phyloP scores from a whole-genome alignment of 176 grass and related monocot species.

The Oryza brachyantha region DNA sequence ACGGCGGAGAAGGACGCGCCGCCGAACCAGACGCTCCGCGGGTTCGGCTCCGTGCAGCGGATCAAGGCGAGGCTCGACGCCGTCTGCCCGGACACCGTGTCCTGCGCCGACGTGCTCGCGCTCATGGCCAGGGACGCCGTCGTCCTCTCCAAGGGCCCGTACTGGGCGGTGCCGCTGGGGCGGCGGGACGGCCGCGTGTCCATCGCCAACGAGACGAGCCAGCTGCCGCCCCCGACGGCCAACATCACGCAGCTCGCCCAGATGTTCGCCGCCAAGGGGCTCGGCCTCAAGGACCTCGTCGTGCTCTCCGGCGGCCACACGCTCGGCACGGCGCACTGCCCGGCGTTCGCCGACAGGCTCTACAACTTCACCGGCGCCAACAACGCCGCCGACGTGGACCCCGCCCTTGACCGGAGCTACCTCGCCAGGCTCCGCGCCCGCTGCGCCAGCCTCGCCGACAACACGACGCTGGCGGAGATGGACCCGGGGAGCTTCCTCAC shows the following conservation, averaged over 20 bases:
- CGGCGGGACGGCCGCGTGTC: slow-evolving; percentile 52
- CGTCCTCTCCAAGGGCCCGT: slow-evolving; percentile 40
- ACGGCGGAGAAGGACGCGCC: slow-evolving; percentile 56
- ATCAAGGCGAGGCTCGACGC: slow-evolving; percentile 52
- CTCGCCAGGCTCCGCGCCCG: slow-evolving; percentile 23
- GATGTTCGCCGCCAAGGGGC: slow-evolving; percentile 44
- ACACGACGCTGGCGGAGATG: slow-evolving; percentile 55
- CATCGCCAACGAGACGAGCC: slow-evolving; percentile 23
- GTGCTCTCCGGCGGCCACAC: slow-evolving; percentile 54
- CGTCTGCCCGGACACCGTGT: slow-evolving; percentile 48
- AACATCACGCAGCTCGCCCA: slow-evolving; percentile 32
- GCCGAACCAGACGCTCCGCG: slow-evolving; percentile 48
- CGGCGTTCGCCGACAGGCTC: slow-evolving; percentile 42
- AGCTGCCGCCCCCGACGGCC: slow-evolving; percentile 44
- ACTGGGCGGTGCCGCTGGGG: slow-evolving; percentile 46
- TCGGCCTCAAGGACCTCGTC: slow-evolving; percentile 49
- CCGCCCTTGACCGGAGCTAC: slow-evolving; percentile 40
- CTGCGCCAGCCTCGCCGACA: slow-evolving; percentile 42
- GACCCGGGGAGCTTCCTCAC: slow-evolving; percentile 53
- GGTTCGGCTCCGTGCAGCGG: slow-evolving; percentile 42
- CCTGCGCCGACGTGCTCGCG: slow-evolving; percentile 53
- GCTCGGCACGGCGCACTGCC: slow-evolving; percentile 43
- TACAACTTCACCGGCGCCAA: slow-evolving; percentile 65
- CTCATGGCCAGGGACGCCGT: slow-evolving; percentile 55
- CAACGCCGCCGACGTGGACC: slow-evolving; percentile 43